Evolutionary conservation across 805 yeast species (phyloP).

Genomic region (Sungouiozyma intestinalis): DNA sequence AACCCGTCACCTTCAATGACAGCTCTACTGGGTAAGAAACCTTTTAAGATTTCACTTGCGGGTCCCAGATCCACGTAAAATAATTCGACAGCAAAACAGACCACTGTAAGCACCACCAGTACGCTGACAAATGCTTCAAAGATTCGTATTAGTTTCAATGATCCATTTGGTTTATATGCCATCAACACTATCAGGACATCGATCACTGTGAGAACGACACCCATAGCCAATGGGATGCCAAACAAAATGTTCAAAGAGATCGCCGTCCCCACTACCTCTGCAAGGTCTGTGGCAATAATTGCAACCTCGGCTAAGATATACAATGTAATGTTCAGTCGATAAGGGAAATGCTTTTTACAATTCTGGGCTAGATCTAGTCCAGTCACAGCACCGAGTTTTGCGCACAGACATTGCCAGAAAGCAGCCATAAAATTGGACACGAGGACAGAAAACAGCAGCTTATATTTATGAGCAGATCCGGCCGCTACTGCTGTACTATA

Average conservation of each 20-base stretch:
- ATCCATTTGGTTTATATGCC: constrained; percentile 82
- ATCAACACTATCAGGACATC: constrained; percentile 79
- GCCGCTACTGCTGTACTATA: constrained; percentile 92
- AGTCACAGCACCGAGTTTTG: constrained; percentile 86
- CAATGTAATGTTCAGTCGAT: constrained; percentile 45
- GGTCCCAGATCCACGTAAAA: constrained; percentile 49
- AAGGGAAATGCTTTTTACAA: constrained; percentile 67
- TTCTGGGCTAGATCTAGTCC: constrained; percentile 86
- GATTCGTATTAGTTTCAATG: constrained; percentile 61
- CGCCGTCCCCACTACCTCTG: constrained; percentile 97
- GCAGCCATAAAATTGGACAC: constrained; percentile 81
- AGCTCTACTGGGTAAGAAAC: constrained; percentile 48
- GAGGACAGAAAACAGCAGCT: constrained; percentile 65
- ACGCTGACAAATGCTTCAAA: constrained; percentile 76
- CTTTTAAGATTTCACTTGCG: constrained; percentile 54
- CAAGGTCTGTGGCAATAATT: constrained; percentile 89
- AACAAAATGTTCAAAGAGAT: constrained; percentile 80
- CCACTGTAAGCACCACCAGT: constrained; percentile 70
- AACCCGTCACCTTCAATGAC: constrained; percentile 53
- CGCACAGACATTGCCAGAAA: constrained; percentile 72
- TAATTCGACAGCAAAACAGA: constrained; percentile 74
- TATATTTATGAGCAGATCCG: constrained; percentile 78
- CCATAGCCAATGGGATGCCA: constrained; percentile 67
- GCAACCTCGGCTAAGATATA: constrained; percentile 82
- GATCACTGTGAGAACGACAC: constrained; percentile 73